Conservation (phyloP, 2,329 filamentous ascomycete species). For the Xylaria polymorpha region DNA sequence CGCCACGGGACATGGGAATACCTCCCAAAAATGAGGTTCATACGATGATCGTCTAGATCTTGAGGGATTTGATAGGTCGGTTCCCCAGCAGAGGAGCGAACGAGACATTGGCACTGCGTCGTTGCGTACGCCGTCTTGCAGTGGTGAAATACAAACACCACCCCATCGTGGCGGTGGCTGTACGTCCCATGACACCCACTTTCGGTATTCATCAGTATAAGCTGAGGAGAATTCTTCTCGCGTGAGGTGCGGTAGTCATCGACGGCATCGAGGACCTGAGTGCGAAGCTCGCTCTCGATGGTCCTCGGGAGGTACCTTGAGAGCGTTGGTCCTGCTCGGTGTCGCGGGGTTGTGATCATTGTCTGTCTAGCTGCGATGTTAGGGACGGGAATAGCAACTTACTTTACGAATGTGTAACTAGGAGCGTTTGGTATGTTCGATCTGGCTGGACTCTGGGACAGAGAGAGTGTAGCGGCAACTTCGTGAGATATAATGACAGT, state of each 20-base stretch:
- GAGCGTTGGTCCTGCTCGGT: neutral
- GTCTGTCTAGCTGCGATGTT: neutral
- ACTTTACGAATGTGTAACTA: neutral
- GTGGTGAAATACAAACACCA: slow-evolving; percentile 29
- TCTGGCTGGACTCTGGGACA: neutral
- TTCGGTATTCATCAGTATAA: slow-evolving; percentile 13
- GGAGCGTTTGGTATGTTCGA: neutral
- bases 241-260: neutral
- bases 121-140: slow-evolving; percentile 1
- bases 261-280: neutral
- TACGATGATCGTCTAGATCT: slow-evolving; percentile 16
- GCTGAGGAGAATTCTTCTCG: neutral
- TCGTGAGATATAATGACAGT: neutral
- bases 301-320: slow-evolving; percentile 9
- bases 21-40: slow-evolving; percentile 8
- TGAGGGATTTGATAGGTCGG: slow-evolving; percentile 2
- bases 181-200: slow-evolving; percentile 22
- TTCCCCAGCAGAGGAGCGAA: neutral
- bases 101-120: slow-evolving; percentile 10
- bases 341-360: neutral
- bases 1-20: slow-evolving; percentile 6
- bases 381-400: neutral
- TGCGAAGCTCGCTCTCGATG: slow-evolving; percentile 20
- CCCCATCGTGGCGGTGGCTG: neutral
- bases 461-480: neutral